Conservation (phyloP, 495 filamentous ascomycete species). For the Haplographium delicatum region DNA sequence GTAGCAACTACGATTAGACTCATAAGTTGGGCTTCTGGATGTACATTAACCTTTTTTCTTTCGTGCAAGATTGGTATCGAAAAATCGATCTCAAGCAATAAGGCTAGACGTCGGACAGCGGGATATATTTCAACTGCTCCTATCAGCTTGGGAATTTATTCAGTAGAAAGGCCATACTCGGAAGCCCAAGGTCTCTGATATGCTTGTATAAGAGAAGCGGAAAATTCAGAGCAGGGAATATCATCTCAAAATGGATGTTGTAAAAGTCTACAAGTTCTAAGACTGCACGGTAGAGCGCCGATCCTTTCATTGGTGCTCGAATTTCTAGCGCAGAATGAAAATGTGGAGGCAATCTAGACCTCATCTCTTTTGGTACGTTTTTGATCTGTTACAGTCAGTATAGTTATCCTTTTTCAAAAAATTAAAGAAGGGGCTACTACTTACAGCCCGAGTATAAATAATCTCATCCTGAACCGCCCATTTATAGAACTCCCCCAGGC, state of each 20-base stretch:
- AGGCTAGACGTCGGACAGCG: slow-evolving; percentile 51
- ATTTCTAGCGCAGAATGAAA: slow-evolving; percentile 54
- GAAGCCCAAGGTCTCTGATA: slow-evolving; percentile 69
- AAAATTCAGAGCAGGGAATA: slow-evolving; percentile 66
- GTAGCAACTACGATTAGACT: slow-evolving; percentile 68
- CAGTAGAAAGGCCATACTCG: slow-evolving; percentile 50
- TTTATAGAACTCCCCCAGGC: slow-evolving; percentile 56
- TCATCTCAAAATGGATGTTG: slow-evolving; percentile 59
- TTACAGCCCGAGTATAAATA: slow-evolving; percentile 34
- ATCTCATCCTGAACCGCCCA: slow-evolving; percentile 35
- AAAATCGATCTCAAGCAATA: slow-evolving; percentile 51
- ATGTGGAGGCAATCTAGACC: slow-evolving; percentile 54
- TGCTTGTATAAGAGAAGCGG: slow-evolving; percentile 62
- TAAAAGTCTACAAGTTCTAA: slow-evolving; percentile 57
- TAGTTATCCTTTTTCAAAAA: too few relatives aligned
- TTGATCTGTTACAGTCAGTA: slow-evolving; percentile 18
- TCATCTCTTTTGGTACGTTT: slow-evolving; percentile 60
- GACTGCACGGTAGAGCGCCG: slow-evolving; percentile 59
- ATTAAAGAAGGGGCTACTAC: too few relatives aligned
- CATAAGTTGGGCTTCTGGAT: slow-evolving; percentile 69
- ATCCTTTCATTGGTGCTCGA: slow-evolving; percentile 41
- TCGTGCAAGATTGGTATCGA: slow-evolving; percentile 40
- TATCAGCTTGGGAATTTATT: too few relatives aligned
- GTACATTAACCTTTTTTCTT: slow-evolving; percentile 28
- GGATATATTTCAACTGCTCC: slow-evolving; percentile 62